These are phyloP conservation scores for Vachellia collinsii DNA, from an alignment of 306 rosid species.

Conservation along the genomic window DNA sequence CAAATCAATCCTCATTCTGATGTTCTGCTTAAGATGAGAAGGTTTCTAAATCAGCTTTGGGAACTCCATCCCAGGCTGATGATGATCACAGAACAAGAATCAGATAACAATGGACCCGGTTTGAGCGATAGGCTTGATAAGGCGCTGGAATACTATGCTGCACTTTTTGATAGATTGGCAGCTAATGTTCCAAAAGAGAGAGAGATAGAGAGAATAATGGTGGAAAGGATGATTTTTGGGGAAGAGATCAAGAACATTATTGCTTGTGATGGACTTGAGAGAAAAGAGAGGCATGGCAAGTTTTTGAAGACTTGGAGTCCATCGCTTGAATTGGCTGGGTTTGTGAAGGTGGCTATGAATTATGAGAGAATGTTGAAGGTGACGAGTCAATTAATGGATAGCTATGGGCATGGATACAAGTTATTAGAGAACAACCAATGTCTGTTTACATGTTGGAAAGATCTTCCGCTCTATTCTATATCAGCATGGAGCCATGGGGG, in stretches of 20 bases:
- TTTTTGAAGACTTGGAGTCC: constrained; percentile 59
- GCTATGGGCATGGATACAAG: constrained; percentile 50
- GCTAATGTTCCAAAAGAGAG: constrained; percentile 47
- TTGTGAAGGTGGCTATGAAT: constrained; percentile 48
- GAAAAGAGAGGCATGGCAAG: constrained; percentile 70
- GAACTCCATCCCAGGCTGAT: constrained; percentile 58
- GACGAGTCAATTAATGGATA: constrained; percentile 38
- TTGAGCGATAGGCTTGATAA: constrained; percentile 56
- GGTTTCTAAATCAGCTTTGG: constrained; percentile 52
- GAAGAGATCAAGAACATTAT: constrained; percentile 72
- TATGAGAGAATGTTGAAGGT: constrained; percentile 53
- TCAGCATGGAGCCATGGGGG: constrained; percentile 56
- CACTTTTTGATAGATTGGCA: constrained; percentile 71
- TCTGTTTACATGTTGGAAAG: constrained; percentile 57
- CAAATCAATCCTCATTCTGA: constrained; percentile 49
- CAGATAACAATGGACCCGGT: constrained; percentile 50
- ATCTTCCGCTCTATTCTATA: constrained; percentile 59
- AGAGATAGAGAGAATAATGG: constrained; percentile 40
- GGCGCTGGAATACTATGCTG: constrained; percentile 56
- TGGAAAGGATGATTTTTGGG: constrained; percentile 73
- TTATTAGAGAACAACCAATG: constrained; percentile 54
- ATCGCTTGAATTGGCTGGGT: constrained; percentile 64
- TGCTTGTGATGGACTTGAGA: constrained; percentile 68
- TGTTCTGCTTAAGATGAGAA: constrained; percentile 52
- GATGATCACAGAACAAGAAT: constrained; percentile 75